A percentile compares a stretch with the other conserved stretches of the same genome.
Conservation (phyloP, 1,139 yeast genomes). For the Geotrichum candidum region DNA sequence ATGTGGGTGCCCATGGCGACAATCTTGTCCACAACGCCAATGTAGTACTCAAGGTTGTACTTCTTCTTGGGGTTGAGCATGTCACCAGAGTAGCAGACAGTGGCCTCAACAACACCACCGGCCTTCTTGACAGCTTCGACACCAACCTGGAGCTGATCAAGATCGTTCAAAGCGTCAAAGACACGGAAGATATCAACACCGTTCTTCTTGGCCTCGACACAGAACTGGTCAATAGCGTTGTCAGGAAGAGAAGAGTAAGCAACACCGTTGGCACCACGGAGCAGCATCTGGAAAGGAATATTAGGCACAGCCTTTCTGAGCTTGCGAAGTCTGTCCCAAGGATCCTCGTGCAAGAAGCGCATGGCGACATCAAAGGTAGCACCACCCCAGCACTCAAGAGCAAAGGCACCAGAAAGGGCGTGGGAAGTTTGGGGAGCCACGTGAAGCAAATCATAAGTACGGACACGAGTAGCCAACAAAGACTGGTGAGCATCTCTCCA, state of each 20-base stretch:
- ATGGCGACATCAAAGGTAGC: constrained; percentile 98
- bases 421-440: constrained; percentile 93
- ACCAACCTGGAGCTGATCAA: constrained; percentile 95
- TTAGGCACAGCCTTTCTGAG: constrained; percentile 89
- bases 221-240: constrained; percentile 96
- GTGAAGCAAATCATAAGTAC: constrained; percentile 84
- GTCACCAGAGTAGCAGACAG: constrained; percentile 97
- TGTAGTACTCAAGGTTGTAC: constrained; percentile 86
- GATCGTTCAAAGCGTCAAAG: constrained; percentile 92
- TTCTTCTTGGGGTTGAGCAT: constrained; percentile 93
- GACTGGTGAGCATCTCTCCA: constrained; percentile 99
- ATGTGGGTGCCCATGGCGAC: constrained; percentile 94
- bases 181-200: constrained; percentile 98
- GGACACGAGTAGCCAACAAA: constrained; percentile 91
- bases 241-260: constrained; percentile 97
- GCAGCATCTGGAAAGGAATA: constrained; percentile 97
- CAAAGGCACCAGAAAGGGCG: constrained; percentile 85
- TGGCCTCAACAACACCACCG: constrained; percentile 98
- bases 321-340: constrained; percentile 92
- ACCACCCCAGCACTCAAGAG: constrained; percentile 99
- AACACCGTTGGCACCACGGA: constrained; percentile 99
- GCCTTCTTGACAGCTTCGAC: constrained; percentile 97
- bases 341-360: constrained; percentile 97
- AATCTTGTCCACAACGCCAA: constrained; percentile 72
- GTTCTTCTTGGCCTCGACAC: constrained; percentile 83